Evolutionary conservation across 1,284 basidiomycete genomes (phyloP), one percentile per base, ranked within the genome.

Genomic region (Naganishia albida): DNA sequence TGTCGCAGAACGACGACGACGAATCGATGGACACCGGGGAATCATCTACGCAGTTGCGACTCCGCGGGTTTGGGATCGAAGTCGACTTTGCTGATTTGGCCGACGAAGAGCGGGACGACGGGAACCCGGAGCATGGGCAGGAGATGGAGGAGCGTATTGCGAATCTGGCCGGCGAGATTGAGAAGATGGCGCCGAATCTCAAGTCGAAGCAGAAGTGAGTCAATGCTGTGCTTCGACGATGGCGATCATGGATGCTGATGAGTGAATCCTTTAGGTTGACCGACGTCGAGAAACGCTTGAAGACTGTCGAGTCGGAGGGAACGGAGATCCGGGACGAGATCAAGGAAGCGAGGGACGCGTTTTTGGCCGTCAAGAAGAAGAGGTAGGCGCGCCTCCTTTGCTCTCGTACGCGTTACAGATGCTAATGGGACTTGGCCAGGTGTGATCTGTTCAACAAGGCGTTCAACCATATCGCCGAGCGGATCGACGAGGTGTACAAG

Each of bases 401-500:
- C 10, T 13, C 12, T 10, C 44, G 16, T 18, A 2, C 2, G 26
- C n/a, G 1, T 8, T 2, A n/a, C 18, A 43, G 34, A 46, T 52
- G 16, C 46, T 38, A 18, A 10, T 10, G 13, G 10, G 2, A 43
- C 25, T n/a, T 20, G 15, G 30, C 8, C 56, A 85, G 87, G 73
- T 87, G 85, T 68, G 91, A 98, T 68, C 78, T 96, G 42, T 99
- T 99, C 84, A 94, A 95, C 81, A 90, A 89, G 72, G 95, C 96
- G 0, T 99, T 94, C 81, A 88, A 88, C 68, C 94, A 99, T 75
- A 99, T 99, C 67, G 91, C 93, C 7, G 89, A 91, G 68, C 84
- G 87, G 55, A 99, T 99, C 71, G 94, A 98, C 76, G 83, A 88
- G 70, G 93, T 98, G 1, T 99, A 99, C 82, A 99, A 99, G 80